Evolutionary conservation across 805 yeast genomes (phyloP).

Genomic region (Zygosaccharomyces rouxii): DNA sequence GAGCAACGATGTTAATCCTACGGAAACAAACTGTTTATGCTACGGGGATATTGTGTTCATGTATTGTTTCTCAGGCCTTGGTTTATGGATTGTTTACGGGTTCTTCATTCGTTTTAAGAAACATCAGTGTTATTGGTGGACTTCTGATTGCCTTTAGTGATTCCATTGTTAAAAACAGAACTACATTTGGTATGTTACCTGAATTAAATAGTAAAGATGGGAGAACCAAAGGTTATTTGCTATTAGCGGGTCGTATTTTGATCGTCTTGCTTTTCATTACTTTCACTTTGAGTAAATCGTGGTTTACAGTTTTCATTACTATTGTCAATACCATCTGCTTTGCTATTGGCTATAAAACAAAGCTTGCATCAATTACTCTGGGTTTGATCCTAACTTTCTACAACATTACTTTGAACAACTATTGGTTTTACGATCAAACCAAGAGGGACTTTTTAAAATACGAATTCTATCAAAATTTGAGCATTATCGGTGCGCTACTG

Average conservation of each 20-base stretch:
- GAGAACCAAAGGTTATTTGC: constrained; percentile 63
- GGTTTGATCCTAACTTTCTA: constrained; percentile 68
- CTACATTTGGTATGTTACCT: constrained; percentile 44
- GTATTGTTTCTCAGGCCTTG: constrained; percentile 77
- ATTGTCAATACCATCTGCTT: constrained; percentile 72
- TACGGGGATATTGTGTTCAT: constrained; percentile 60
- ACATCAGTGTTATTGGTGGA: constrained; percentile 89
- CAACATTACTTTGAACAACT: constrained; percentile 77
- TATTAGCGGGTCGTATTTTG: constrained; percentile 83
- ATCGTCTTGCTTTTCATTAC: constrained; percentile 81
- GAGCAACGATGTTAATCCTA: constrained; percentile 66
- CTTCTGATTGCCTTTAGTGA: constrained; percentile 82
- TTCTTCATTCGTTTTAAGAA: constrained; percentile 75
- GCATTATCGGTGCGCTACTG: constrained; percentile 90
- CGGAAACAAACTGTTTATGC: constrained; percentile 68
- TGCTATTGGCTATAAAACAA: constrained; percentile 89
- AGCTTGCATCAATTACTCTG: constrained; percentile 69
- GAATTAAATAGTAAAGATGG: constrained; percentile 60
- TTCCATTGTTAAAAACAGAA: constrained; percentile 71
- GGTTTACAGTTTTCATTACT: constrained; percentile 63
- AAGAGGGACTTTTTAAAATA: constrained; percentile 85
- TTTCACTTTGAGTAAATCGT: constrained; percentile 69
- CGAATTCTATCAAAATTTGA: constrained; percentile 90
- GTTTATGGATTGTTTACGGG: constrained; percentile 85
- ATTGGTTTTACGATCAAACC: constrained; percentile 71